A percentile compares a stretch with the other conserved stretches of the same genome.
Conservation (phyloP, 352 stramenopile genomes). For the Pythium scleroteichum region DNA sequence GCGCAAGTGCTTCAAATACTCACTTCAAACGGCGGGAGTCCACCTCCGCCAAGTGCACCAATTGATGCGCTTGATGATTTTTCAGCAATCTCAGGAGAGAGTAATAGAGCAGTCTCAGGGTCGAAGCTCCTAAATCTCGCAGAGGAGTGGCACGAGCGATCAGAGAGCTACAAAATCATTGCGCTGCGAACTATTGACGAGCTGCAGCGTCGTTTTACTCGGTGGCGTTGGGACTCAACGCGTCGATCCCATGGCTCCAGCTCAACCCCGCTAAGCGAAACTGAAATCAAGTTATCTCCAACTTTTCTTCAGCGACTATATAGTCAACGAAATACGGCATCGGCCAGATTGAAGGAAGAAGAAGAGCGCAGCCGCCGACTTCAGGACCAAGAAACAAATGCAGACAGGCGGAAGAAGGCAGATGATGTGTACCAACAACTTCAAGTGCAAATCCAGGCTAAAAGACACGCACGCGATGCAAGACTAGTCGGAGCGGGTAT, state of each 20-base stretch:
- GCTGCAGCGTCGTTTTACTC: conserved; percentile 31
- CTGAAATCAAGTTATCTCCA: conserved; percentile 9
- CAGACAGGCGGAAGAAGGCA: conserved; percentile 21
- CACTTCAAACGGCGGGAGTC: not conserved
- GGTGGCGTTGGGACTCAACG: conserved; percentile 52
- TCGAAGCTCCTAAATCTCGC: not conserved
- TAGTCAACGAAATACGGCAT: conserved; percentile 9
- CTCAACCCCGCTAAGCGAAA: not conserved
- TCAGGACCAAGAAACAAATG: conserved; percentile 13
- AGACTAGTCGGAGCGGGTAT: not conserved
- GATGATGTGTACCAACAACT: conserved; percentile 24
- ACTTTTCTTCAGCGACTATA: conserved; percentile 30
- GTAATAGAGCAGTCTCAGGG: no score
- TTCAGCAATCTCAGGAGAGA: conserved; percentile 6
- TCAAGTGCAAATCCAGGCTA: conserved; percentile 30
- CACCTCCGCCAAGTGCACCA: not conserved
- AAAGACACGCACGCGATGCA: not conserved
- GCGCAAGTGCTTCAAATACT: conserved; percentile 43
- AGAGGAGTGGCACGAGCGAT: conserved; percentile 53
- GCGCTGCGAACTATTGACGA: conserved; percentile 30
- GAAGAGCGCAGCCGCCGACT: conserved; percentile 16
- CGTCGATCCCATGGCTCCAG: conserved; percentile 28
- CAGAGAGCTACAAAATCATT: conserved; percentile 49
- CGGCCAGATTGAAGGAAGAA: conserved; percentile 29
- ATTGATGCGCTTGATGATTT: conserved; percentile 1